Evolutionary conservation across 2,329 filamentous ascomycete genomes (phyloP).

Genomic region (Nemania sp.): DNA sequence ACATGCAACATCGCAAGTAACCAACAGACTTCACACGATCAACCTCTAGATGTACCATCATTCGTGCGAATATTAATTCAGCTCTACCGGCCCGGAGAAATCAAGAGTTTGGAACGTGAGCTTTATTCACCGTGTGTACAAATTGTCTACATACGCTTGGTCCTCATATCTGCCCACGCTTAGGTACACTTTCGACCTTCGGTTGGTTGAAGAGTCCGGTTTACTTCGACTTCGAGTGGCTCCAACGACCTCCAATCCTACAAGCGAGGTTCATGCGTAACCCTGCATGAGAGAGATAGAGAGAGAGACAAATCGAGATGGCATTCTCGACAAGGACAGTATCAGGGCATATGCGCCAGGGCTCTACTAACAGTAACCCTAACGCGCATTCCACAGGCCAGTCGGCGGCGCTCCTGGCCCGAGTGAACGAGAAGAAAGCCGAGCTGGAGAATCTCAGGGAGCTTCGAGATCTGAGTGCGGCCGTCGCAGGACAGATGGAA

Average conservation of each 20-base stretch:
- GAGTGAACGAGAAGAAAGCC: conserved; percentile 83
- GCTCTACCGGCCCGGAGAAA: too few species aligned
- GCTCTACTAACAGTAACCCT: conserved; percentile 53
- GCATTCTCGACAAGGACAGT: conserved; percentile 61
- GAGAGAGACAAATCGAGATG: conserved; percentile 45
- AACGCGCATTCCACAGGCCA: conserved; percentile 57
- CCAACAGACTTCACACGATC: too few species aligned
- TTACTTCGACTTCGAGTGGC: background rate
- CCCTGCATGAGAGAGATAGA: background rate
- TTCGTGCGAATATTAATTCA: too few species aligned
- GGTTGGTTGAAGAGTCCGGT: background rate
- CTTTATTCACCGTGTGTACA: too few species aligned
- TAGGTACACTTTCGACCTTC: background rate
- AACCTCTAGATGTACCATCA: too few species aligned
- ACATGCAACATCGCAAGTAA: too few species aligned
- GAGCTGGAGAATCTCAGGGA: conserved; percentile 81
- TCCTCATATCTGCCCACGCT: background rate
- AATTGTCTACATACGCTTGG: background rate
- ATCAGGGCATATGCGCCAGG: conserved; percentile 69
- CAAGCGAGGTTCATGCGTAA: background rate
- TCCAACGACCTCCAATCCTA: background rate
- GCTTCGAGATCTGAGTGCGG: conserved; percentile 76
- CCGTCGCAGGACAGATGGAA: conserved; percentile 81
- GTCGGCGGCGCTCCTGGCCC: conserved; percentile 71
- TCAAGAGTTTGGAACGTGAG: too few species aligned